These are phyloP conservation scores for Delitschia confertaspora DNA, from an alignment of 495 filamentous ascomycete species.

Conservation along the genomic window DNA sequence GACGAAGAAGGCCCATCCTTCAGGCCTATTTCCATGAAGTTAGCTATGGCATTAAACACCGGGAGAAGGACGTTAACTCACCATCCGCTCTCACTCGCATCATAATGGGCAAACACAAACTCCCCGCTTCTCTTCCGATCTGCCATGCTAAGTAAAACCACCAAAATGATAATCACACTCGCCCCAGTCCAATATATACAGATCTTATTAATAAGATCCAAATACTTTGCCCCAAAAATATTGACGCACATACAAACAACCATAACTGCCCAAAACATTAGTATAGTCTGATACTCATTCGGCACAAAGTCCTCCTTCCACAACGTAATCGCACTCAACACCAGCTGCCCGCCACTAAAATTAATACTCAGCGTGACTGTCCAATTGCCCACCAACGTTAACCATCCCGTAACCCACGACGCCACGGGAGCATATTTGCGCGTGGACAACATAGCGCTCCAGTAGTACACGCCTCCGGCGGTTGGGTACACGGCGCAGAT, in stretches of 20 bases:
- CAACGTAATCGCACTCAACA: constrained; percentile 52
- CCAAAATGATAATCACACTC: constrained; percentile 52
- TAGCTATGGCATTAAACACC: not conserved
- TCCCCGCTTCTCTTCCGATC: constrained; percentile 42
- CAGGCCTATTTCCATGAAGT: constrained; percentile 27
- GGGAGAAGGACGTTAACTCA: constrained; percentile 22
- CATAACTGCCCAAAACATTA: constrained; percentile 59
- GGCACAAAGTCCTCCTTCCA: constrained; percentile 55
- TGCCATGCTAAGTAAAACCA: constrained; percentile 51
- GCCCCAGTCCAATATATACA: constrained; percentile 58
- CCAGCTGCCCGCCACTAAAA: constrained; percentile 49
- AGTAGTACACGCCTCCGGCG: constrained; percentile 47
- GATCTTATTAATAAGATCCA: constrained; percentile 59
- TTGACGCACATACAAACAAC: constrained; percentile 49
- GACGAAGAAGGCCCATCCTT: constrained; percentile 47
- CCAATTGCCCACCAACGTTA: constrained; percentile 46
- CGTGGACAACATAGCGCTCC: constrained; percentile 43
- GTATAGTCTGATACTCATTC: constrained; percentile 53
- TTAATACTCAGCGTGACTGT: constrained; percentile 45
- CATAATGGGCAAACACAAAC: constrained; percentile 56
- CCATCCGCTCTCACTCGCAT: constrained; percentile 51
- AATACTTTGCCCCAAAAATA: constrained; percentile 47
- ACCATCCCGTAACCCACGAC: constrained; percentile 43
- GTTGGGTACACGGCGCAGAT: constrained; percentile 51
- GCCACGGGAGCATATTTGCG: constrained; percentile 40